A percentile compares a stretch with the other conserved stretches of the same genome.
phyloP scores from a whole-genome alignment of 2,329 filamentous ascomycete species.

The Penicillium sp. region DNA sequence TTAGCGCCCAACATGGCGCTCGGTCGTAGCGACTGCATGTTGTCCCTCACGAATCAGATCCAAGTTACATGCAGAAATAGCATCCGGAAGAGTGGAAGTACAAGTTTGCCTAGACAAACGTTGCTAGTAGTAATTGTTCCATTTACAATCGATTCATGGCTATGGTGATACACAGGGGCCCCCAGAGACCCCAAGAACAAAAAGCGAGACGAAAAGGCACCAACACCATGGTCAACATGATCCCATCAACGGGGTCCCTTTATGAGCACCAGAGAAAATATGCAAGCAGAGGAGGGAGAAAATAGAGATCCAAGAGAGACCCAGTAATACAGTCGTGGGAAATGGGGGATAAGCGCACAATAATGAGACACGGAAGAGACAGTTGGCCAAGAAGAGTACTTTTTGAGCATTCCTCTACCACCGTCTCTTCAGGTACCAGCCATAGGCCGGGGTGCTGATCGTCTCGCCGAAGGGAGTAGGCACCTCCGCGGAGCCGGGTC shows the following conservation, averaged over 20 bases:
- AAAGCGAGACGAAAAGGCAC: slow-evolving; percentile 22
- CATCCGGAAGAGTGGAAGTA: too few species aligned
- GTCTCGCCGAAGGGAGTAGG: slow-evolving; percentile 76
- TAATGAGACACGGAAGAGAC: slow-evolving; percentile 25
- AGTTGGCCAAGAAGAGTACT: slow-evolving; percentile 12
- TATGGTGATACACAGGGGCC: slow-evolving; percentile 30
- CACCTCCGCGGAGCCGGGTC: slow-evolving; percentile 76
- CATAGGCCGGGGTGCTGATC: slow-evolving; percentile 80
- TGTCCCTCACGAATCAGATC: too few species aligned
- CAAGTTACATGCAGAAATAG: too few species aligned
- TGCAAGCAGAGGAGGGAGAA: slow-evolving; percentile 20
- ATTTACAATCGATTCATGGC: slow-evolving; percentile 29
- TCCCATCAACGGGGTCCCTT: slow-evolving; percentile 11
- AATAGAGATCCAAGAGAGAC: slow-evolving; percentile 28
- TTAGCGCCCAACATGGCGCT: neutral
- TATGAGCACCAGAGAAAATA: slow-evolving; percentile 23
- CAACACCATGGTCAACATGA: slow-evolving; percentile 32
- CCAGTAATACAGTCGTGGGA: slow-evolving; percentile 41
- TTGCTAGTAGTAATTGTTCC: slow-evolving; percentile 6
- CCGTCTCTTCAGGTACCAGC: slow-evolving; percentile 87
- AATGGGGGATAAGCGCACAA: slow-evolving; percentile 16
- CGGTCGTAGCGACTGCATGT: too few species aligned
- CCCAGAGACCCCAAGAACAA: slow-evolving; percentile 18
- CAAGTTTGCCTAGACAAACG: too few species aligned
- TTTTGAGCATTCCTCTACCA: slow-evolving; percentile 47